phyloP scores from a whole-genome alignment of 129 eudicot genomes.

The Flaveria robusta region DNA sequence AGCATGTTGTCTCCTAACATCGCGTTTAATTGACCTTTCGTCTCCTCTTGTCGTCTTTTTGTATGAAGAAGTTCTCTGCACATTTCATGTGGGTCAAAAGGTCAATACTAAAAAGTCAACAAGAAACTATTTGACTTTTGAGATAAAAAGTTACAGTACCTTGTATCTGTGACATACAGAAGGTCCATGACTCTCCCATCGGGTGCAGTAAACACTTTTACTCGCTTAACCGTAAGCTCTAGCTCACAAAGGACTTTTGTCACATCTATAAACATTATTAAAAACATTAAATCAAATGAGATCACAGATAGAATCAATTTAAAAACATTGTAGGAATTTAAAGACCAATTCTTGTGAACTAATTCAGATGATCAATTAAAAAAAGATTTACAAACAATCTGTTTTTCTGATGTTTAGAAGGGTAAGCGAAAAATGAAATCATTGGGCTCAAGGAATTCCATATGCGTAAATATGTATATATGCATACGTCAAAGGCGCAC shows the following conservation, averaged over 20 bases:
- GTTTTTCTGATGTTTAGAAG: too few relatives aligned
- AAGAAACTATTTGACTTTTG: constrained; percentile 20
- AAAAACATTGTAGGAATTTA: background rate
- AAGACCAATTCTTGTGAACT: too few relatives aligned
- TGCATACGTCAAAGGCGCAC: too few relatives aligned
- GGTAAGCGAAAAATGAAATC: too few relatives aligned
- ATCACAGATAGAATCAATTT: background rate
- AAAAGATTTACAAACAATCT: too few relatives aligned
- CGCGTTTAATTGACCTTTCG: constrained; percentile 35
- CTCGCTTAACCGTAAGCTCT: constrained; percentile 65
- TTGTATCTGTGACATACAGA: constrained; percentile 69
- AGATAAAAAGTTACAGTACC: constrained; percentile 41
- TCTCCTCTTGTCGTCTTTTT: constrained; percentile 47
- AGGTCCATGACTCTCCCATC: constrained; percentile 84
- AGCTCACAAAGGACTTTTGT: constrained; percentile 70
- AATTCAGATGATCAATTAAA: too few relatives aligned
- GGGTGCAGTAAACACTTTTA: constrained; percentile 73
- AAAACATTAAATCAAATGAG: constrained; percentile 18
- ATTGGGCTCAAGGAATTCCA: too few relatives aligned
- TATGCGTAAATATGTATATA: too few relatives aligned
- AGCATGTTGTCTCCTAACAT: constrained; percentile 42
- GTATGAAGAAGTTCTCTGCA: constrained; percentile 56
- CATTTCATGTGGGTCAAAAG: constrained; percentile 4
- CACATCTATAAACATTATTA: constrained; percentile 44
- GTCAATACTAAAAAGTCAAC: constrained; percentile 9